Evolutionary conservation across 1,139 yeast species (phyloP).

Genomic region (Candida sp.): DNA sequence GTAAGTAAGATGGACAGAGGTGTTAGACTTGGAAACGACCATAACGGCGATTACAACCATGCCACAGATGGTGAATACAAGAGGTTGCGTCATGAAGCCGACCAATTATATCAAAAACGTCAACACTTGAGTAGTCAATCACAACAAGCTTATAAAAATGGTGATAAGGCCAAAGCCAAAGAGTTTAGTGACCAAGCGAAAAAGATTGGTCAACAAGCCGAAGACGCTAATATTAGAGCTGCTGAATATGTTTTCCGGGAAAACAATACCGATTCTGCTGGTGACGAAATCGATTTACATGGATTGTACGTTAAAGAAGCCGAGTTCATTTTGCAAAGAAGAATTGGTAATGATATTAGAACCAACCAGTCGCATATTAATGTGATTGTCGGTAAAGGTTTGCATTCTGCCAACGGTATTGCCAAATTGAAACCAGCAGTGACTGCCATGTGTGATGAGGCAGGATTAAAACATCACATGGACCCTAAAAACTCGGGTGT

Average conservation of each 20-base stretch:
- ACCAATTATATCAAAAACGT: constrained; percentile 57
- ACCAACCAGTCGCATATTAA: constrained; percentile 55
- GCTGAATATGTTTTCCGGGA: constrained; percentile 89
- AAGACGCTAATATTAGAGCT: constrained; percentile 69
- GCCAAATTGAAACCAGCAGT: constrained; percentile 92
- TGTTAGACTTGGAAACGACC: constrained; percentile 29
- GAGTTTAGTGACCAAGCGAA: constrained; percentile 70
- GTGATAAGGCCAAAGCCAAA: constrained; percentile 73
- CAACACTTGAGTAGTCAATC: constrained; percentile 61
- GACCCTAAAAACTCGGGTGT: constrained; percentile 82
- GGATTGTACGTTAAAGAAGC: constrained; percentile 93
- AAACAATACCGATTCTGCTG: constrained; percentile 80
- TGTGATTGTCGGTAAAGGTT: constrained; percentile 94
- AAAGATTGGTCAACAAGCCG: constrained; percentile 57
- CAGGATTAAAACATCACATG: constrained; percentile 55
- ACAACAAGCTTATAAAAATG: constrained; percentile 70
- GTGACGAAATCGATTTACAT: constrained; percentile 89
- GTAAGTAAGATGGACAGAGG: constrained; percentile 27
- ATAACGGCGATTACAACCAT: constrained; percentile 64
- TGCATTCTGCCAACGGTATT: constrained; percentile 76
- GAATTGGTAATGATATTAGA: constrained; percentile 64
- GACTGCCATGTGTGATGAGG: constrained; percentile 68
- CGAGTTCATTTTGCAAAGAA: constrained; percentile 64
- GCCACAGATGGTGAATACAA: constrained; percentile 67
- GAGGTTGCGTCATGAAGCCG: constrained; percentile 65